Evolutionary conservation across 2,329 filamentous ascomycete species (phyloP).

Genomic region (Tolypocladium inflatum): DNA sequence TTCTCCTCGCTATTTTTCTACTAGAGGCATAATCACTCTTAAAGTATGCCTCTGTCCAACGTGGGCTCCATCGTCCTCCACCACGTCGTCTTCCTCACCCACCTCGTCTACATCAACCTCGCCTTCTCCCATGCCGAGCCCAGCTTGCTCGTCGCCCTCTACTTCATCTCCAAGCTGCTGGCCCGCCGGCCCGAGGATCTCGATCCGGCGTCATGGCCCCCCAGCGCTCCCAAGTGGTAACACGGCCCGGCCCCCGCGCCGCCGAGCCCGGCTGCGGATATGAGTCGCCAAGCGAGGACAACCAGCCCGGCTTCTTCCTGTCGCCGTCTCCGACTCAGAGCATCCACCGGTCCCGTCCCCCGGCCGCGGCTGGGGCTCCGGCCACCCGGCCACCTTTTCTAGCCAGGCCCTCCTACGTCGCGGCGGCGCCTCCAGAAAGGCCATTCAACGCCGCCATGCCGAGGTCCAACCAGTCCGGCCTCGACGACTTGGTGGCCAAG

Average conservation of each 20-base stretch:
- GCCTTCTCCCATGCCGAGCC: slow-evolving; percentile 40
- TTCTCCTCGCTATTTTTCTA: neutral
- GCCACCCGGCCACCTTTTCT: neutral
- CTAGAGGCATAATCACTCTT: neutral
- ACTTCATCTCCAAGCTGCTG: slow-evolving; percentile 38
- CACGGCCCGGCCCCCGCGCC: slow-evolving; percentile 4
- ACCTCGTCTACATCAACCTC: slow-evolving; percentile 42
- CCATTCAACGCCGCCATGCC: neutral
- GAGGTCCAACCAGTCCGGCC: slow-evolving; percentile 7
- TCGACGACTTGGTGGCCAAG: slow-evolving; percentile 25
- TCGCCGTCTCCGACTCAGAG: slow-evolving; percentile 6
- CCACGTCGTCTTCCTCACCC: slow-evolving; percentile 43
- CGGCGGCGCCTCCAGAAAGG: neutral
- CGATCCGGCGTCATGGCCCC: slow-evolving; percentile 27
- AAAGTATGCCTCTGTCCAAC: slow-evolving; percentile 40
- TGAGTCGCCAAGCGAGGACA: slow-evolving; percentile 27
- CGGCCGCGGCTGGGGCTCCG: neutral
- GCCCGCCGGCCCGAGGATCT: slow-evolving; percentile 37
- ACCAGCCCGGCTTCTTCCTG: slow-evolving; percentile 17
- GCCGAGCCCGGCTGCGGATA: slow-evolving; percentile 16
- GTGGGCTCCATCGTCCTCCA: slow-evolving; percentile 41
- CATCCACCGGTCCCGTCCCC: neutral
- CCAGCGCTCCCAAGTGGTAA: slow-evolving; percentile 18
- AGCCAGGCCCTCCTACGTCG: neutral
- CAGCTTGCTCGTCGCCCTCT: slow-evolving; percentile 34